phyloP scores from a whole-genome alignment of 495 filamentous ascomycete species.

The Aspergillus asperescens region DNA sequence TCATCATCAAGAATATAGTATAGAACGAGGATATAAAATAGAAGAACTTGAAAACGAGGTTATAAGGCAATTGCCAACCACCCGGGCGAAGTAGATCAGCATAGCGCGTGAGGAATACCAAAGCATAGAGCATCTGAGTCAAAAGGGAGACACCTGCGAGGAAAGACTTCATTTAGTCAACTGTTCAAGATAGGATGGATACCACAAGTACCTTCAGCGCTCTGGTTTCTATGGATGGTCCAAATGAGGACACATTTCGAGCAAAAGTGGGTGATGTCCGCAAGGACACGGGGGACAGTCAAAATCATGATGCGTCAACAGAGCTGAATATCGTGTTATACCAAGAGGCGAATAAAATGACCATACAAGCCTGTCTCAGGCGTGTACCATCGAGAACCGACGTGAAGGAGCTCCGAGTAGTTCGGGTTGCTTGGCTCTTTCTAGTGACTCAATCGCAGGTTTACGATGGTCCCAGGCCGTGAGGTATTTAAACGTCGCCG shows the following conservation, averaged over 20 bases:
- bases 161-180: conserved; percentile 13
- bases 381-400: neutral
- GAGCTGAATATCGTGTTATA: neutral
- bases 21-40: conserved; percentile 84
- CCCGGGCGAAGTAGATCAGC: conserved; percentile 63
- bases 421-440: neutral
- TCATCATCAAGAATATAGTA: conserved; percentile 81
- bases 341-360: neutral
- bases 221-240: conserved; percentile 82
- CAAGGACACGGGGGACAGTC: conserved; percentile 74
- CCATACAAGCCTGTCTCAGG: neutral
- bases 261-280: conserved; percentile 73
- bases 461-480: neutral
- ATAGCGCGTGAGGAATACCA: conserved; percentile 85
- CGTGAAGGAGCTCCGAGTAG: too few species aligned
- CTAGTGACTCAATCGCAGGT: neutral
- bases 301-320: conserved; percentile 27
- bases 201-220: conserved; percentile 67
- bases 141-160: conserved; percentile 80
- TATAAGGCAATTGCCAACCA: conserved; percentile 55
- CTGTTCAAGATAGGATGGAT: neutral
- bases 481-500: too few species aligned
- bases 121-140: conserved; percentile 80
- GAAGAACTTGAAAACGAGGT: conserved; percentile 73
- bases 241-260: conserved; percentile 88